Percentiles rank a stretch among this genome's conserved stretches.
Conservation (phyloP, 306 rosid genomes). For the Oxytropis ochrocephala region DNA sequence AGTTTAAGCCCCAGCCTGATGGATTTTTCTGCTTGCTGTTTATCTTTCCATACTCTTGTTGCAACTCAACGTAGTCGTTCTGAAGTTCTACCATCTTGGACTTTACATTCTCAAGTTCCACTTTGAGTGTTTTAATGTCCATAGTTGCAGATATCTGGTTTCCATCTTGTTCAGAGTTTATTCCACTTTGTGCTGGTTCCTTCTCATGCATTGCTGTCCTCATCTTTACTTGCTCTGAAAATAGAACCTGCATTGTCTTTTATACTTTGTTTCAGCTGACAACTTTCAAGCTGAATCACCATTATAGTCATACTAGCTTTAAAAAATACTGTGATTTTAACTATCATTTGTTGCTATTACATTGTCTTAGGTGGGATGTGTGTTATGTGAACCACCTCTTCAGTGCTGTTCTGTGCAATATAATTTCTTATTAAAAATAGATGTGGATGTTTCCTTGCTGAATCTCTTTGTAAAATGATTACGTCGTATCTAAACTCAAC, state of each 20-base stretch:
- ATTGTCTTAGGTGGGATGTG: too few species aligned
- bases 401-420: too few species aligned
- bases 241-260: slow-evolving; percentile 53
- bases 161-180: slow-evolving; percentile 49
- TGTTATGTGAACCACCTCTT: too few species aligned
- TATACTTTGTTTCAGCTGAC: slow-evolving; percentile 19
- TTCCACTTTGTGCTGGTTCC: slow-evolving; percentile 43
- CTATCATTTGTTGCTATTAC: too few species aligned
- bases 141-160: slow-evolving; percentile 36
- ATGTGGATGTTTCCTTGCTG: too few species aligned
- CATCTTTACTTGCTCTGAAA: slow-evolving; percentile 83
- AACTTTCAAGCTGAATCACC: background rate
- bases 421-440: too few species aligned
- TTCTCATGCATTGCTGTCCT: slow-evolving; percentile 69
- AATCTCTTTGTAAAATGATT: background rate
- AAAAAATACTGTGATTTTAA: too few species aligned
- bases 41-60: slow-evolving; percentile 59
- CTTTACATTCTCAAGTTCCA: slow-evolving; percentile 67
- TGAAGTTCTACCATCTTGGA: slow-evolving; percentile 61
- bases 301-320: background rate
- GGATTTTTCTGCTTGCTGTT: slow-evolving; percentile 40
- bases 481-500: slow-evolving; percentile 8
- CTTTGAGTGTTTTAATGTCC: slow-evolving; percentile 49
- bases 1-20: slow-evolving; percentile 52
- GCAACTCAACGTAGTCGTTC: slow-evolving; percentile 67